phyloP scores from a whole-genome alignment of 1,284 basidiomycete genomes.

The Leccinum fuscescens region DNA sequence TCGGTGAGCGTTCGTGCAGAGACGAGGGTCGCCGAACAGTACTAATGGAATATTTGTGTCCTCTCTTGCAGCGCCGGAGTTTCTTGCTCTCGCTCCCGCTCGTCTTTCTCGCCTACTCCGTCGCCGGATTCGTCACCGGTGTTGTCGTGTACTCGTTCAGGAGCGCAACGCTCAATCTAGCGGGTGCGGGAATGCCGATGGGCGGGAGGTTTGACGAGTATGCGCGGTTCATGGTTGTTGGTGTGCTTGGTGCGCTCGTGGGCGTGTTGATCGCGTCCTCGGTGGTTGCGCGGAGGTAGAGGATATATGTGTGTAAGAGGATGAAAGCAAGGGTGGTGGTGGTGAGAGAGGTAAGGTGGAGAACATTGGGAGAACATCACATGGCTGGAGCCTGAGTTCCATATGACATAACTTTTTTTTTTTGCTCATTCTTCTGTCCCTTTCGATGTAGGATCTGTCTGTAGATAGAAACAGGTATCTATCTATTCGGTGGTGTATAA shows the following conservation, averaged over 20 bases:
- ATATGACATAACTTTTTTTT: not conserved
- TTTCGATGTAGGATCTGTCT: not conserved
- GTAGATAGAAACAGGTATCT: not conserved
- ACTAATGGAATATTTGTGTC: not conserved
- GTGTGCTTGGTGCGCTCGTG: constrained; percentile 56
- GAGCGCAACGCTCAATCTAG: constrained; percentile 39
- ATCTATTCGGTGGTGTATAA: not conserved
- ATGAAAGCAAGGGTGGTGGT: not conserved
- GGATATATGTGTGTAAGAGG: not conserved
- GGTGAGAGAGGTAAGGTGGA: not conserved
- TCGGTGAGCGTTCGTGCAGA: constrained; percentile 39
- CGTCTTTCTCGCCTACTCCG: constrained; percentile 67
- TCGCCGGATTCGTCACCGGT: constrained; percentile 62
- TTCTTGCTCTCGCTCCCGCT: constrained; percentile 69
- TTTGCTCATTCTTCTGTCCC: not conserved
- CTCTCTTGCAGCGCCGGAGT: constrained; percentile 48
- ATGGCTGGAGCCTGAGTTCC: not conserved
- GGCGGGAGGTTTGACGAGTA: constrained; percentile 53
- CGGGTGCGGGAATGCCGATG: constrained; percentile 34
- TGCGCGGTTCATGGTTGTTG: constrained; percentile 61
- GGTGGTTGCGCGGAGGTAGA: constrained; percentile 31
- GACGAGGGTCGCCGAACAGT: not conserved
- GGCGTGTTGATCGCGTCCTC: constrained; percentile 59
- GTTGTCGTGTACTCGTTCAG: constrained; percentile 65
- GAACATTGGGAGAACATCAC: not conserved